Evolutionary conservation across 2,329 filamentous ascomycete species (phyloP).

Genomic region (Cytospora schulzeri): DNA sequence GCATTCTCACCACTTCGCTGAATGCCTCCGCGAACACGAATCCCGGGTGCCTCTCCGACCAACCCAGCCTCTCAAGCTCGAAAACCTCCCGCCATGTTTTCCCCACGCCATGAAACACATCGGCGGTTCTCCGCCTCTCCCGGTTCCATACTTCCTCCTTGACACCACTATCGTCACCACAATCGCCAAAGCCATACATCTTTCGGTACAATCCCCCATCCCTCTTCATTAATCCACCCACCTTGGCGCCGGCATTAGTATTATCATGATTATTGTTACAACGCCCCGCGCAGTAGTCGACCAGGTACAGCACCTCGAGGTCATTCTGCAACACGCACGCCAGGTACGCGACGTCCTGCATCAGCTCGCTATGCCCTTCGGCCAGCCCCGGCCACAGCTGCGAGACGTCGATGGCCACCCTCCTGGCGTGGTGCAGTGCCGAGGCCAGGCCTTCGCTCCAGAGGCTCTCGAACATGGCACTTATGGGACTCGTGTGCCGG

Average conservation of each 20-base stretch:
- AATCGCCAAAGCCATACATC: slow-evolving; percentile 16
- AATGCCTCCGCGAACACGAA: slow-evolving; percentile 38
- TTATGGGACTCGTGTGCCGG: slow-evolving; percentile 11
- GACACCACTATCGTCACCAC: slow-evolving; percentile 11
- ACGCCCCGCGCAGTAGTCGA: slow-evolving; percentile 24
- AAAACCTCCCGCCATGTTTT: slow-evolving; percentile 38
- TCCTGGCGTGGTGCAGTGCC: slow-evolving; percentile 24
- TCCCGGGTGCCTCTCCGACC: slow-evolving; percentile 35
- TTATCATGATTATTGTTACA: slow-evolving; percentile 1
- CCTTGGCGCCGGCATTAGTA: too few species aligned
- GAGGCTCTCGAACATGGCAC: slow-evolving; percentile 21
- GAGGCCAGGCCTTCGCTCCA: slow-evolving; percentile 24
- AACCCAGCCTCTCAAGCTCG: slow-evolving; percentile 37
- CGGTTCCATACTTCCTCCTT: slow-evolving; percentile 21
- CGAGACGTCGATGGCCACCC: slow-evolving; percentile 27
- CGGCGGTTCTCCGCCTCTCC: slow-evolving; percentile 30
- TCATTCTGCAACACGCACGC: slow-evolving; percentile 27
- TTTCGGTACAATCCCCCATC: slow-evolving; percentile 31
- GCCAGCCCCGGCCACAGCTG: slow-evolving; percentile 22
- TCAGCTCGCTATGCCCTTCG: slow-evolving; percentile 1
- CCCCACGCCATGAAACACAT: slow-evolving; percentile 37
- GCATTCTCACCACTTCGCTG: slow-evolving; percentile 35
- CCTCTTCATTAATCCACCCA: slow-evolving; percentile 27
- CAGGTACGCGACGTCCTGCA: slow-evolving; percentile 28
- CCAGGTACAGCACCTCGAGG: slow-evolving; percentile 29